Evolutionary conservation across 805 yeast genomes (phyloP), one percentile per base, ranked within the genome.

Genomic region (Debaryomyces hansenii): DNA sequence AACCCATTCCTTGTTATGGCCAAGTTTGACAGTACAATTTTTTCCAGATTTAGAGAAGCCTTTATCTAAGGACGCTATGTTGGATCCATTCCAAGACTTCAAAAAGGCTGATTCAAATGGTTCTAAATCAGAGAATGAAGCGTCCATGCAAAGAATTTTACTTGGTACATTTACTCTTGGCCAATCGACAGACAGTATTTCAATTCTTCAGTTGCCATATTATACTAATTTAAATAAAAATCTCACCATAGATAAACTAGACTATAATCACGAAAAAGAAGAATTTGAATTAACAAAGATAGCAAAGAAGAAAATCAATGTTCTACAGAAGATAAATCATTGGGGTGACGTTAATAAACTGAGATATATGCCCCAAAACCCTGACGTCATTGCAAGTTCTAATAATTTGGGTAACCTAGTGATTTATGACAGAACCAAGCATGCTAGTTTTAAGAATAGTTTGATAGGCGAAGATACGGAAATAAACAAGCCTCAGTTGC

Each of bases 391-490:
- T 4, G 89, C 91, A 1, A 78, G 90, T 15, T 80, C 83, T 8
- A 81, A 87, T 37, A 80, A 85, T 36, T 62, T 68, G 28, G 97
- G 97, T 1, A 70, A 77, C 11, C 70, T 85, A 10, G 80, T 76
- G 42, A 66, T 91, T 4, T 88, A 84, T 63, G 96, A 91, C 63
- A 75, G 94, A 54, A 90, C 97, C 0, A 90, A 88, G 60, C 96
- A 89, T 62, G 59, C 74, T 14, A 69, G 64, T 44, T 63, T 69
- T 47, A 60, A 60, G 39, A 65, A 57, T 37, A 51, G 56, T 27
- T 44, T 59, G 36, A 55, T 52, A 20, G 42, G 47, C 27, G 64
- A 60, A 43, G 63, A 58, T 42, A 47, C 56, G 9, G 67, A 60
- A n/a, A 54, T 66, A 9, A 56, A 62, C 46, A 70, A 72, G 53